Evolutionary conservation across 768 basidiomycete genomes (phyloP).

Genomic region (Tylopilus felleus): DNA sequence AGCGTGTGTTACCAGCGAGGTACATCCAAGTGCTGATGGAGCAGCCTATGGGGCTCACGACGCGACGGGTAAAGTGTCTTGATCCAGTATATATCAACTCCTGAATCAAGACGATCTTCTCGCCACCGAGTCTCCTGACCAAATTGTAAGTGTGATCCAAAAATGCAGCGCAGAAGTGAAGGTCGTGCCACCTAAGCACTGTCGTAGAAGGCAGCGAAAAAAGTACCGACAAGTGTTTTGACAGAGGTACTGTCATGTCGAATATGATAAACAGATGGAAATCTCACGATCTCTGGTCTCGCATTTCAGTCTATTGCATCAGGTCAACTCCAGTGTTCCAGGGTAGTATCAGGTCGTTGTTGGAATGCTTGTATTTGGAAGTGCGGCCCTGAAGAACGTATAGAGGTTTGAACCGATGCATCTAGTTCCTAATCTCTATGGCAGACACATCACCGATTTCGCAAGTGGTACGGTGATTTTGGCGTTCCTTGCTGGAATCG

Average conservation of each 20-base stretch:
- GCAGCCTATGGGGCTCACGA: background rate
- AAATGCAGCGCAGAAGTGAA: background rate
- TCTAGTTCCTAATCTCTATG: background rate
- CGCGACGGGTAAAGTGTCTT: background rate
- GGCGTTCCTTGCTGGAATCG: background rate
- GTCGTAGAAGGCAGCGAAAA: background rate
- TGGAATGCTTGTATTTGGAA: background rate
- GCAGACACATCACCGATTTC: background rate
- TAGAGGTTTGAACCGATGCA: background rate
- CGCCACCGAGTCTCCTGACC: background rate
- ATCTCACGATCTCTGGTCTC: constrained; percentile 15
- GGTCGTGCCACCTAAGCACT: constrained; percentile 8
- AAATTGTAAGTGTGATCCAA: constrained; percentile 1
- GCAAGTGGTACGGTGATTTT: background rate
- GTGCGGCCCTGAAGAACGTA: background rate
- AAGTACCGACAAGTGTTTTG: constrained; percentile 16
- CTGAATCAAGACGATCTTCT: background rate
- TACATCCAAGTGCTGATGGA: background rate
- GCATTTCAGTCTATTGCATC: background rate
- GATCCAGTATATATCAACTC: background rate
- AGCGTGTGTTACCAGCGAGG: background rate
- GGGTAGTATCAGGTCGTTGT: background rate
- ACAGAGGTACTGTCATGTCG: constrained; percentile 17
- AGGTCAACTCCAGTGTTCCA: background rate
- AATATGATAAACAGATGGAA: constrained; percentile 10